A percentile compares a stretch with the other conserved stretches of the same genome.
These are phyloP conservation scores for Paxillus ammoniavirescens DNA, from an alignment of 768 basidiomycete genomes.

Conservation along the genomic window DNA sequence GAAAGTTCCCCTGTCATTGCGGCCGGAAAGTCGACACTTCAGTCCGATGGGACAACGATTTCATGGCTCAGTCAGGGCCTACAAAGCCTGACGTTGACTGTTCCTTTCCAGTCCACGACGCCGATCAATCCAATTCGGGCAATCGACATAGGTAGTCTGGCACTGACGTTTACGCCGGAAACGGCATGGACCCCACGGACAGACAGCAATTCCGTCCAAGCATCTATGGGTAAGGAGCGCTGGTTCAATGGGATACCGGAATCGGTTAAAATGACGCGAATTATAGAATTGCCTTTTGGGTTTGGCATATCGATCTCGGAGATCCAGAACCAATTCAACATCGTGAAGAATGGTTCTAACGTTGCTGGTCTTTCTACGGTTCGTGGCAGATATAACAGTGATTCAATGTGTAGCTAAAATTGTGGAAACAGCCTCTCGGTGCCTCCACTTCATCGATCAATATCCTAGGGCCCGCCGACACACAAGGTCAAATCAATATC, in stretches of 20 bases:
- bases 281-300: constrained; percentile 66
- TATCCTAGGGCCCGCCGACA: constrained; percentile 52
- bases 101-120: constrained; percentile 53
- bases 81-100: constrained; percentile 51
- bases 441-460: constrained; percentile 61
- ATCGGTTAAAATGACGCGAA: constrained; percentile 1
- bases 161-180: constrained; percentile 51
- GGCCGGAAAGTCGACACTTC: constrained; percentile 55
- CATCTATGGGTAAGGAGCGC: constrained; percentile 46
- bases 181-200: constrained; percentile 58
- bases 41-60: constrained; percentile 52
- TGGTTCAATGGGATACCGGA: not conserved
- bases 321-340: constrained; percentile 65
- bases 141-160: constrained; percentile 62
- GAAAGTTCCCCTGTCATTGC: constrained; percentile 58
- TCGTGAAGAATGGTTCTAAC: constrained; percentile 48
- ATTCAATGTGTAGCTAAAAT: not conserved
- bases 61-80: constrained; percentile 69
- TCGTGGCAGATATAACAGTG: not conserved
- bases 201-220: constrained; percentile 57
- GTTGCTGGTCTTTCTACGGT: constrained; percentile 65
- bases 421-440: constrained; percentile 47
- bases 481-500: constrained; percentile 64
- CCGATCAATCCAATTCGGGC: constrained; percentile 62
- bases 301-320: constrained; percentile 56